Evolutionary conservation across 2,329 filamentous ascomycete genomes (phyloP).

Genomic region (Epichloe elymi): DNA sequence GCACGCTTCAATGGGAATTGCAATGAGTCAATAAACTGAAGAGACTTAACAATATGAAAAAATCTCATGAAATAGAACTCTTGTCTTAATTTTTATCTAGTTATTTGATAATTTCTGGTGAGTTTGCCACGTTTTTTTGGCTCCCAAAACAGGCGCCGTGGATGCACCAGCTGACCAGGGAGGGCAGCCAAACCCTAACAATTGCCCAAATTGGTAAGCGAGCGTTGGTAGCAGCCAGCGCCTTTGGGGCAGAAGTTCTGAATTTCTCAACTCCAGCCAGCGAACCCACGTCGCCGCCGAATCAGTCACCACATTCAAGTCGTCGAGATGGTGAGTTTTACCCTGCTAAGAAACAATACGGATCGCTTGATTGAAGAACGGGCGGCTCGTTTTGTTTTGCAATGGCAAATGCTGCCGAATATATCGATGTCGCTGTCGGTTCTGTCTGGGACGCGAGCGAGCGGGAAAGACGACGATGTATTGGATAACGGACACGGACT

Average conservation of each 20-base stretch:
- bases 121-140: neutral
- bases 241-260: constrained; percentile 33
- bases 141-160: neutral
- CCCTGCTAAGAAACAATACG: constrained; percentile 5
- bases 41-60: neutral
- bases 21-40: neutral
- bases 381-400: neutral
- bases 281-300: constrained; percentile 39
- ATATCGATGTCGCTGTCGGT: neutral
- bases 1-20: neutral
- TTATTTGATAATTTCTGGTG: neutral
- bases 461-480: neutral
- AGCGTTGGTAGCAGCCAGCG: constrained; percentile 23
- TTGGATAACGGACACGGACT: constrained; percentile 5
- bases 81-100: neutral
- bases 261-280: constrained; percentile 33
- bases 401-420: neutral
- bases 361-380: neutral
- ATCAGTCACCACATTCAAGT: constrained; percentile 38
- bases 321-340: constrained; percentile 44
- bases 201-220: constrained; percentile 29
- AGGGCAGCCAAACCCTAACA: constrained; percentile 31
- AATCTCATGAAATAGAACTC: neutral
- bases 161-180: constrained; percentile 4
- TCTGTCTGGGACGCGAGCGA: neutral